Evolutionary conservation across 768 basidiomycete genomes (phyloP).

Genomic region (Trametes meyenii): DNA sequence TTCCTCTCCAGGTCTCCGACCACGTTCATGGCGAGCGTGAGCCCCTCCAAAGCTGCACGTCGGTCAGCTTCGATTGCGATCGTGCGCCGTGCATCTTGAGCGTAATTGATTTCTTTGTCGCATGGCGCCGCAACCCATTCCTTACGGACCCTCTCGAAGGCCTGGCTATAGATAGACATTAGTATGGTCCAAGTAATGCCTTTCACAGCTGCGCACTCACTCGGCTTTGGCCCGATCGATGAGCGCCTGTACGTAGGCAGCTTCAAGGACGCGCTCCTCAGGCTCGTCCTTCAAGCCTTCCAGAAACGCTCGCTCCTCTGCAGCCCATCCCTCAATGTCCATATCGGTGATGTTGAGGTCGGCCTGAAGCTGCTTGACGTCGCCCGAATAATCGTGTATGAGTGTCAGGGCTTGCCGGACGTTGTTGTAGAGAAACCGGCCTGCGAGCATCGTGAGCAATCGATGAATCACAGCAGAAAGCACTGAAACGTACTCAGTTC

Average conservation of each 20-base stretch:
- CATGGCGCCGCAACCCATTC: background rate
- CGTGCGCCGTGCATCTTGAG: background rate
- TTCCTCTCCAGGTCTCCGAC: slow-evolving; percentile 2
- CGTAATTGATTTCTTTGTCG: background rate
- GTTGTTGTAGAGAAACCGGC: slow-evolving; percentile 10
- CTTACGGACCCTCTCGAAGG: background rate
- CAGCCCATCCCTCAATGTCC: slow-evolving; percentile 2
- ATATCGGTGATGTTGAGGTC: slow-evolving; percentile 3
- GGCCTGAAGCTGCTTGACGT: background rate
- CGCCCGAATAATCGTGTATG: background rate
- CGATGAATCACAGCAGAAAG: background rate
- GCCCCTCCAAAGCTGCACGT: background rate
- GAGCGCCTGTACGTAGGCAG: slow-evolving; percentile 7
- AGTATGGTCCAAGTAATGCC: background rate
- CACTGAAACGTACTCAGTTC: background rate
- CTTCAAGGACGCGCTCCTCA: background rate
- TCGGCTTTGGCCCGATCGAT: background rate
- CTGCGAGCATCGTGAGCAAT: background rate
- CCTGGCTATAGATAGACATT: background rate
- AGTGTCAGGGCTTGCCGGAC: slow-evolving; percentile 3
- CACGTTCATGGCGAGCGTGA: background rate
- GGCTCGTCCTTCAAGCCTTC: slow-evolving; percentile 2
- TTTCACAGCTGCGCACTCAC: slow-evolving; percentile 6
- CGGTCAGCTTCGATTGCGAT: background rate
- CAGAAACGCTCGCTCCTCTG: background rate